Evolutionary conservation across 495 filamentous ascomycete species (phyloP), one percentile per base, ranked within the genome.

Genomic region (Neurospora intermedia): DNA sequence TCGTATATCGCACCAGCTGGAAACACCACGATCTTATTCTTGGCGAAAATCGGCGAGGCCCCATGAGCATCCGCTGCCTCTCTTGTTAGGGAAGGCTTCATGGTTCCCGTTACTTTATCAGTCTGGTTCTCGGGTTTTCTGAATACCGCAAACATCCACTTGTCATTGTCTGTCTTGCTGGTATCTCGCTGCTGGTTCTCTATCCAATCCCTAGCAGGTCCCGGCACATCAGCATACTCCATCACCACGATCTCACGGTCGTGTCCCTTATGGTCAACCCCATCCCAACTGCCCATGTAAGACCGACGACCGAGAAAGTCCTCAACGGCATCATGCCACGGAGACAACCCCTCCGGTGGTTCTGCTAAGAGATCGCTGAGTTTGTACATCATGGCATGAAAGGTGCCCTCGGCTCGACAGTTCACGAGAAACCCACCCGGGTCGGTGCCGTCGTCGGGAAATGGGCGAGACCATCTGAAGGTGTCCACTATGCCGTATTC

Each of bases 11-110:
- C 75, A 11, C 76, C 80, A 6, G 75, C 79, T 1, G 81, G 74
- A 41, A 81, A 81, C 54, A 81, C 78, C 23, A 81, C 73, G 4
- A 82, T 81, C 78, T 80, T 80, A 39, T 81, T 76, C 76, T 77
- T 76, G 31, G 77, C 77, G 15, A 69, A 9, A 20, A 80, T 70
- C 0, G 31, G 72, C 0, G 39, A 45, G 8, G 46, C 43, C 54
- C 42, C 27, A 18, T 59, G 72, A 8, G 43, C 70, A 3, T 73
- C 27, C 16, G 27, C 42, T n/a, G 42, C 54, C 42, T 72, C 54
- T 11, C 69, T 23, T 48, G 75, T 74, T 11, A 71, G 70, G 45
- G 35, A 38, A 9, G 76, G 78, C n/a, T 41, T 41, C 6, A 77
- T 72, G 3, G 74, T 77, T 10, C 62, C 70, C 20, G 38, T 15